Percentiles rank a stretch among this genome's conserved stretches.
Conservation (phyloP, 2,329 filamentous ascomycete genomes). For the Aspergillus spinulosporus region DNA sequence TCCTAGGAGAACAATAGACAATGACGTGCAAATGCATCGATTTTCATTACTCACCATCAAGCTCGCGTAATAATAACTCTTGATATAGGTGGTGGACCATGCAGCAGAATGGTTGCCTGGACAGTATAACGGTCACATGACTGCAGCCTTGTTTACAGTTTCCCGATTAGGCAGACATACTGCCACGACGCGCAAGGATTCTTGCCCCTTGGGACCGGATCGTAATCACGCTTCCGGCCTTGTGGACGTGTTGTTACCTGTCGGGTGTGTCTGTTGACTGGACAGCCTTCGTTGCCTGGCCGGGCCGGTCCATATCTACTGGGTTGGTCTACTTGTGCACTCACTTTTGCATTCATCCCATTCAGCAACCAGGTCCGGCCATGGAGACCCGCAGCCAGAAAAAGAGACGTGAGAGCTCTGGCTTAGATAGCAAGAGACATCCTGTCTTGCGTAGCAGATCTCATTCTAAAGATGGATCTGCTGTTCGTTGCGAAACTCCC, state of each 20-base stretch:
- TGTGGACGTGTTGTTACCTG: constrained; percentile 9
- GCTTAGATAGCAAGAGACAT: constrained; percentile 10
- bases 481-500: constrained; percentile 26
- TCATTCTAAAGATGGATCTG: constrained; percentile 1
- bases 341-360: background rate
- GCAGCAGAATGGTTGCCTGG: background rate
- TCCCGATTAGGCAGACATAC: constrained; percentile 19
- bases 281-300: constrained; percentile 7
- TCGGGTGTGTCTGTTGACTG: background rate
- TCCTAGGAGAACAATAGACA: constrained; percentile 2
- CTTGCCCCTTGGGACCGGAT: constrained; percentile 2
- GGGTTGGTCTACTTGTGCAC: background rate
- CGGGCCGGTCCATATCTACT: constrained; percentile 3
- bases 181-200: constrained; percentile 21
- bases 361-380: background rate
- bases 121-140: constrained; percentile 19
- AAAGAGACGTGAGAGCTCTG: constrained; percentile 31
- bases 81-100: background rate
- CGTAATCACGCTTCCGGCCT: constrained; percentile 12
- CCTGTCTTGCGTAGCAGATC: constrained; percentile 7
- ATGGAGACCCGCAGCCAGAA: constrained; percentile 31
- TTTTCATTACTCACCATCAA: background rate
- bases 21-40: background rate
- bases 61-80: background rate
- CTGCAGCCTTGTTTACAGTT: constrained; percentile 23